Percentiles rank a stretch among this genome's conserved stretches.
Evolutionary conservation across 1,284 basidiomycete genomes (phyloP).

Genomic region (Vanrija pseudolonga): DNA sequence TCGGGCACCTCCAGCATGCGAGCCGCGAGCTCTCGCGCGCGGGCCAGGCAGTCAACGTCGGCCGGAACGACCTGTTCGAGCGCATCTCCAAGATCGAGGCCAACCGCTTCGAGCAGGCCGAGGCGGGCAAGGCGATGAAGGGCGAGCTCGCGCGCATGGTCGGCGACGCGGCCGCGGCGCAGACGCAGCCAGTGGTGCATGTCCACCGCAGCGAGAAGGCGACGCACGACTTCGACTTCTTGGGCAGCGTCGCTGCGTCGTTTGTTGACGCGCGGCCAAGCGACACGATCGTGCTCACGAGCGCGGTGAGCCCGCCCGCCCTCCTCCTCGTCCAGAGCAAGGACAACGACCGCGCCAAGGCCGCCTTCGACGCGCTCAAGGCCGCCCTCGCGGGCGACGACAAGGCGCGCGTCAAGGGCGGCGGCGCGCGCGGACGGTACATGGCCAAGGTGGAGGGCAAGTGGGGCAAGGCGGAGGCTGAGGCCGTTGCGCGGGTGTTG

Average conservation of each 20-base stretch:
- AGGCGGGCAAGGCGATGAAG: conserved; percentile 63
- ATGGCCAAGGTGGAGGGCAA: conserved; percentile 48
- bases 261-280: conserved; percentile 1
- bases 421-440: conserved; percentile 48
- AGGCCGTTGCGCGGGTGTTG: conserved; percentile 19
- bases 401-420: conserved; percentile 45
- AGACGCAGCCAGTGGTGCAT: conserved; percentile 13
- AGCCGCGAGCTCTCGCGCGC: conserved; percentile 59
- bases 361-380: conserved; percentile 58
- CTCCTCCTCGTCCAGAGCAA: conserved; percentile 61
- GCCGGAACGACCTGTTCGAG: conserved; percentile 60
- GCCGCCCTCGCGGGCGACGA: conserved; percentile 52
- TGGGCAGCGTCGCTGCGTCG: conserved; percentile 9
- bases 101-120: conserved; percentile 61
- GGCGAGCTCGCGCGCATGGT: conserved; percentile 63
- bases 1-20: conserved; percentile 58
- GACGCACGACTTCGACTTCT: conserved; percentile 45
- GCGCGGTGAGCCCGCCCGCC: conserved; percentile 21
- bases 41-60: conserved; percentile 56
- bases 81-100: conserved; percentile 55
- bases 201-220: conserved; percentile 19
- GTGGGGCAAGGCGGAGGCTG: conserved; percentile 35
- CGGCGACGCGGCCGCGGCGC: conserved; percentile 52
- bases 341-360: conserved; percentile 61
- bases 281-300: conserved; percentile 49